Base-by-base conservation (phyloP, 345 rosid species). In the Citrus unshiu region DNA sequence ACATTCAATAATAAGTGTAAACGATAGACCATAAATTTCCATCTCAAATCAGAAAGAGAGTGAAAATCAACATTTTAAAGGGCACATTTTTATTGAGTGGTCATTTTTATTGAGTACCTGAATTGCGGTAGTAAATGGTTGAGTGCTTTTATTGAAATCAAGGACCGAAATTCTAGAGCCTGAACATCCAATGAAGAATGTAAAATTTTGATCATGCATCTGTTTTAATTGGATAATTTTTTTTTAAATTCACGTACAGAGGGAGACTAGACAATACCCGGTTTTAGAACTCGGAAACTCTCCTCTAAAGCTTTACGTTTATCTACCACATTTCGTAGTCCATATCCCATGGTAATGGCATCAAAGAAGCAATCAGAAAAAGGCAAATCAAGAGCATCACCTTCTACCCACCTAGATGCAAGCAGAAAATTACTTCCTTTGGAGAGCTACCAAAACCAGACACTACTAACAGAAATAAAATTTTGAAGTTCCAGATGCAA, bases 291-390 rank as follows among this genome's bases (percentile, higher is more conserved):
- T 77, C 98, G 90, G 74, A 86, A 84, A 64, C 91, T 90, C 88
- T 93, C 97, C 40, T 29, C 78, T 91, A 90, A 84, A 70, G 92
- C 90, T 83, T 87, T 85, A 43, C 22, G 67, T 80, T 82, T 94
- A 81, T 96, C 91, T 22, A 91, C 78, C 79, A 91, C 91, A 75
- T 96, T 92, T 67, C 97, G 78, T 13, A 96, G 86, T 73, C 97
- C 98, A 81, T 92, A 96, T 76, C 97, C 97, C 89, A 96, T 87
- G 3, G 99, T 91, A 56, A 93, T 88, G 46, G 94, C 97, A 84
- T 94, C 93, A 77, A 94, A 94, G 75, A 69, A 65, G 79, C 90
- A 81, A 79, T 91, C 91, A 70, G 87, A 78, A 86, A 89, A 93
- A 2, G 95, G 97, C 85, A 96, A 86, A 78, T 89, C 86, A 29